A percentile compares a stretch with the other conserved stretches of the same genome.
Evolutionary conservation across 768 basidiomycete species (phyloP).

Genomic region (Boletus sensibilis): DNA sequence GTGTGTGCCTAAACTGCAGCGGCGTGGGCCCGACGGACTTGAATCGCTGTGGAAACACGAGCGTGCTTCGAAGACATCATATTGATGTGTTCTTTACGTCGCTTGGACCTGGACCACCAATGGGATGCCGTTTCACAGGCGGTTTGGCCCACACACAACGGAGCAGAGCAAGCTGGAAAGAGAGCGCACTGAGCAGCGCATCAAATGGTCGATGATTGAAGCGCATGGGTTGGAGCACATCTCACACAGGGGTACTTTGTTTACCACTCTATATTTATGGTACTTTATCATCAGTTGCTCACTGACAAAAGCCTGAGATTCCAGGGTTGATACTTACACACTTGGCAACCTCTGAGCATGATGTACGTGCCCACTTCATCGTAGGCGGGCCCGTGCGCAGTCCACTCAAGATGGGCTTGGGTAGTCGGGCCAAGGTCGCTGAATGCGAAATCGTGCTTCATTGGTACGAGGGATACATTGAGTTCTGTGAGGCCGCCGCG

Average conservation of each 20-base stretch:
- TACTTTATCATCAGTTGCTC: not conserved
- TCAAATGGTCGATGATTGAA: not conserved
- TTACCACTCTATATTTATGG: not conserved
- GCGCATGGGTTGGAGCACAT: not conserved
- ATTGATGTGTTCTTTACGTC: too few species aligned
- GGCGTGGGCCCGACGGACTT: too few species aligned
- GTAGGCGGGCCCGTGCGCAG: not conserved
- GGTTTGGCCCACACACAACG: too few species aligned
- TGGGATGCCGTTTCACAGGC: too few species aligned
- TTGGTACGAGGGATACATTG: not conserved
- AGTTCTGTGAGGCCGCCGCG: not conserved
- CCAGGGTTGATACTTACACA: not conserved
- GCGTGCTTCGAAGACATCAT: too few species aligned
- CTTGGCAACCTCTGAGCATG: not conserved
- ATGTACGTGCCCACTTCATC: not conserved
- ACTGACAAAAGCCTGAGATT: slow-evolving; percentile 21
- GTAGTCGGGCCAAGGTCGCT: not conserved
- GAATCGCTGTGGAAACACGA: too few species aligned
- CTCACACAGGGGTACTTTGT: not conserved
- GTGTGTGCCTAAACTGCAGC: too few species aligned
- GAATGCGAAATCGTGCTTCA: not conserved
- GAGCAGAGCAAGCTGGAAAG: not conserved
- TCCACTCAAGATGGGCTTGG: not conserved
- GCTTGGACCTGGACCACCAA: too few species aligned
- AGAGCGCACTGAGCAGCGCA: not conserved